These are phyloP conservation scores for Zoysia matrella DNA, from an alignment of 202 grass and related monocot genomes.

Conservation along the genomic window DNA sequence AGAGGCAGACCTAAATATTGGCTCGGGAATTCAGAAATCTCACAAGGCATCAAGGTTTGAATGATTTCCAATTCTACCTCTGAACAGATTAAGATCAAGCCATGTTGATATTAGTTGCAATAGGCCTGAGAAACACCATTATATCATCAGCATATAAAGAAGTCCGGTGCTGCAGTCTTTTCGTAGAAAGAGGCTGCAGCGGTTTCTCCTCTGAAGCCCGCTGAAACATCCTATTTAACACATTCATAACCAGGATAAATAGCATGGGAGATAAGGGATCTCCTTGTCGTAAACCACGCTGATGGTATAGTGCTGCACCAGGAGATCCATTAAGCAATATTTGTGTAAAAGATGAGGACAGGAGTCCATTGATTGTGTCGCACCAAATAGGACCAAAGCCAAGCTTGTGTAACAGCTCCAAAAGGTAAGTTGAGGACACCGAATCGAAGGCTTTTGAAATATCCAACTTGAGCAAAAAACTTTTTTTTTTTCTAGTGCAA, in stretches of 20 bases:
- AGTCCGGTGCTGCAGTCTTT: no score
- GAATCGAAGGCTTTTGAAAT: background rate
- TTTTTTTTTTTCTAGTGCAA: background rate
- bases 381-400: background rate
- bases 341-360: background rate
- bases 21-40: no score
- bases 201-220: no score
- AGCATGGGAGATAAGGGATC: background rate
- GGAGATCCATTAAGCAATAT: background rate
- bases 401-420: background rate
- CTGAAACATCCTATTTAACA: background rate
- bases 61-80: no score
- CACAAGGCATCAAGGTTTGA: no score
- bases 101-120: no score
- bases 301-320: background rate
- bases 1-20: no score
- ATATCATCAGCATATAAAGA: no score
- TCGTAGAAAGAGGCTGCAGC: no score
- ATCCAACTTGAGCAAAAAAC: background rate
- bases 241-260: background rate
- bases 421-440: background rate
- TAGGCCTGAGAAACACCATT: no score
- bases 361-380: background rate
- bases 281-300: background rate
- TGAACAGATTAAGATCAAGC: no score